Percentiles rank a stretch among this genome's conserved stretches.
phyloP scores from a whole-genome alignment of 805 yeast species.

The Hanseniaspora mollemarum region DNA sequence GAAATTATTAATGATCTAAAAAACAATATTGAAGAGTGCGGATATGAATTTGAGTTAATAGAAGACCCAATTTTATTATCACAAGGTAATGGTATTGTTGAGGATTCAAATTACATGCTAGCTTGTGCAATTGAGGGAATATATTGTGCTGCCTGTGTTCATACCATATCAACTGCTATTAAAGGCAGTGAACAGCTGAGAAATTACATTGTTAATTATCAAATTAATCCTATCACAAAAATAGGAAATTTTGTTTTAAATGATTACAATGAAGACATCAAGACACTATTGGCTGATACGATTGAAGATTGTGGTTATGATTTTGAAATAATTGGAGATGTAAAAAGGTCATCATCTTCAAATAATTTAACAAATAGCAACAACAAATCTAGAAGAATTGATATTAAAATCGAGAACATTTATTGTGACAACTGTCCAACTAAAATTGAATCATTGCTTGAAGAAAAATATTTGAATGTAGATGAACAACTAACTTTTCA shows the following conservation, averaged over 20 bases:
- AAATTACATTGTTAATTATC: conserved; percentile 27
- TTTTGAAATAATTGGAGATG: conserved; percentile 36
- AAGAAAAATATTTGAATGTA: conserved; percentile 43
- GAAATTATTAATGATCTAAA: conserved; percentile 34
- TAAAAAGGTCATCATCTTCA: conserved; percentile 39
- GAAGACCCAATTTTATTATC: conserved; percentile 34
- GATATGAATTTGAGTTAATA: conserved; percentile 49
- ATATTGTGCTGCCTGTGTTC: conserved; percentile 44
- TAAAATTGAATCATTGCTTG: conserved; percentile 38
- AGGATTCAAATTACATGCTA: background rate
- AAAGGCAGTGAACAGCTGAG: conserved; percentile 39
- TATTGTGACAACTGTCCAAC: conserved; percentile 61
- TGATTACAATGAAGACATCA: conserved; percentile 29
- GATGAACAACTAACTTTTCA: background rate
- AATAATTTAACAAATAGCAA: conserved; percentile 33
- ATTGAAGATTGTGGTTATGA: conserved; percentile 60
- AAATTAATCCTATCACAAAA: conserved; percentile 47
- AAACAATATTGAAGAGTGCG: conserved; percentile 50
- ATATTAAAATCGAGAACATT: conserved; percentile 45
- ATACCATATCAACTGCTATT: conserved; percentile 39
- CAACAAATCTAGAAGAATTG: conserved; percentile 6
- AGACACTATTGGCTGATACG: conserved; percentile 34
- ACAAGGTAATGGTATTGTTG: conserved; percentile 23
- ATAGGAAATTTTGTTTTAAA: conserved; percentile 46
- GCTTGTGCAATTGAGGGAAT: conserved; percentile 22